Conservation (phyloP, 2,329 filamentous ascomycete genomes). For the Metarhizium brunneum region DNA sequence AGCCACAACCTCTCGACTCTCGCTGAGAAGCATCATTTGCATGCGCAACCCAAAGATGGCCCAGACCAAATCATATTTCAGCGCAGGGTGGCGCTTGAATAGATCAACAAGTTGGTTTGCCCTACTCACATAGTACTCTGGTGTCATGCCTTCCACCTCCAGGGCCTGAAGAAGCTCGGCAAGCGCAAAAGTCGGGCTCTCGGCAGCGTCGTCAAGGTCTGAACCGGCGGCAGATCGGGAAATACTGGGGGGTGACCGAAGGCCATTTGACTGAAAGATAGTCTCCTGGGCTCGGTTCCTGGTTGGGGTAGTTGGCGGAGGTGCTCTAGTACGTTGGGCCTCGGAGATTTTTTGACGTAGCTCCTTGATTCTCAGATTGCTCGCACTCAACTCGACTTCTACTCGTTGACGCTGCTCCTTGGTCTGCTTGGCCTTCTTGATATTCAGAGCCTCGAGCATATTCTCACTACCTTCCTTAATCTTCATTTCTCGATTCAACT, state of each 20-base stretch:
- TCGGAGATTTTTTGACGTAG: slow-evolving; percentile 52
- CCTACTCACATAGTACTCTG: slow-evolving; percentile 90
- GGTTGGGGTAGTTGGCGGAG: slow-evolving; percentile 41
- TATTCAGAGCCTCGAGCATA: slow-evolving; percentile 86
- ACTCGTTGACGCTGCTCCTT: slow-evolving; percentile 73
- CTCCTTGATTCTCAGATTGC: slow-evolving; percentile 63
- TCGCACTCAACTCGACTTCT: slow-evolving; percentile 83
- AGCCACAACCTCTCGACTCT: slow-evolving; percentile 90
- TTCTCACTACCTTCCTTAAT: slow-evolving; percentile 98
- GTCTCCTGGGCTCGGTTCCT: slow-evolving; percentile 39
- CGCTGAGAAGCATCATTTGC: slow-evolving; percentile 91
- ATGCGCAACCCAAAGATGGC: slow-evolving; percentile 87
- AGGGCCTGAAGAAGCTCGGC: slow-evolving; percentile 84
- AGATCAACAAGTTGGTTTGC: slow-evolving; percentile 91
- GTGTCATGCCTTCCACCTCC: slow-evolving; percentile 76
- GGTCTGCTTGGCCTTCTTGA: slow-evolving; percentile 91
- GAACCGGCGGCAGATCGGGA: slow-evolving; percentile 48
- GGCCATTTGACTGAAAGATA: slow-evolving; percentile 32
- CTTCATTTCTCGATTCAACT: slow-evolving; percentile 90
- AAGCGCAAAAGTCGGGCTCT: slow-evolving; percentile 86
- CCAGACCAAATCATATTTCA: slow-evolving; percentile 97
- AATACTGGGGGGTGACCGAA: slow-evolving; percentile 49
- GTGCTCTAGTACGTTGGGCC: slow-evolving; percentile 40
- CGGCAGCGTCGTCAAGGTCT: slow-evolving; percentile 58
- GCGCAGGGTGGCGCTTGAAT: slow-evolving; percentile 84